Conservation (phyloP, 129 eudicot species). For the Lactuca saligna region DNA sequence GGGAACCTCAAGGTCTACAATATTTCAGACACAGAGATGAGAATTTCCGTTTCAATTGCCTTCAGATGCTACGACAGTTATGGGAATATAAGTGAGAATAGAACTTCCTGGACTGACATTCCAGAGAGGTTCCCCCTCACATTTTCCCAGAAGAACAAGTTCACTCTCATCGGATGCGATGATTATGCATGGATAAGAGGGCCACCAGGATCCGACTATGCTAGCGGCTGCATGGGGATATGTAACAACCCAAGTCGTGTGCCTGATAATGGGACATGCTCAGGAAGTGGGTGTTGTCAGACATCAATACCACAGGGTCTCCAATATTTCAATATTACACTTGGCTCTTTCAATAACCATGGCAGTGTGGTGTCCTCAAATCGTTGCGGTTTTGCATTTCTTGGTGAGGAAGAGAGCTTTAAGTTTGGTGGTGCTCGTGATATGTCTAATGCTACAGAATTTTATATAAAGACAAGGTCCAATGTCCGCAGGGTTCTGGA, state of each 20-base stretch:
- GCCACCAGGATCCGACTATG: not conserved
- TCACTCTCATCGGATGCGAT: conserved; percentile 45
- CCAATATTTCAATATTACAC: not conserved
- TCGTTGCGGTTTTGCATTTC: conserved; percentile 38
- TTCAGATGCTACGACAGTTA: conserved; percentile 9
- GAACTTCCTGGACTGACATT: not conserved
- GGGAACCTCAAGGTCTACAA: conserved; percentile 8
- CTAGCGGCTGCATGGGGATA: conserved; percentile 27
- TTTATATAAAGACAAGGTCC: conserved; percentile 13
- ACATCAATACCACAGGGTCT: conserved; percentile 38
- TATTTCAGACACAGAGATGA: conserved; percentile 25
- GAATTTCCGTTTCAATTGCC: conserved; percentile 3
- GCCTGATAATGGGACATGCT: conserved; percentile 32
- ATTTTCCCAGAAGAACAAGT: conserved; percentile 35
- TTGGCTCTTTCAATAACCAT: not conserved
- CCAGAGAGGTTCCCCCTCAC: not conserved
- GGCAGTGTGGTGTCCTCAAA: too few relatives aligned
- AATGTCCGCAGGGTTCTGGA: conserved; percentile 33
- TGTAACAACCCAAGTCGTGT: not conserved
- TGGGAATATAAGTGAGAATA: not conserved
- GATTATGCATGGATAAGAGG: conserved; percentile 20
- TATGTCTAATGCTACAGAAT: not conserved
- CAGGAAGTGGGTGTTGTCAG: conserved; percentile 53
- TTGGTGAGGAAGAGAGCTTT: conserved; percentile 34
- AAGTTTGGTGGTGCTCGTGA: conserved; percentile 24